Evolutionary conservation across 768 basidiomycete genomes (phyloP), one percentile per base, ranked within the genome.

Genomic region (Fomitopsis serialis): DNA sequence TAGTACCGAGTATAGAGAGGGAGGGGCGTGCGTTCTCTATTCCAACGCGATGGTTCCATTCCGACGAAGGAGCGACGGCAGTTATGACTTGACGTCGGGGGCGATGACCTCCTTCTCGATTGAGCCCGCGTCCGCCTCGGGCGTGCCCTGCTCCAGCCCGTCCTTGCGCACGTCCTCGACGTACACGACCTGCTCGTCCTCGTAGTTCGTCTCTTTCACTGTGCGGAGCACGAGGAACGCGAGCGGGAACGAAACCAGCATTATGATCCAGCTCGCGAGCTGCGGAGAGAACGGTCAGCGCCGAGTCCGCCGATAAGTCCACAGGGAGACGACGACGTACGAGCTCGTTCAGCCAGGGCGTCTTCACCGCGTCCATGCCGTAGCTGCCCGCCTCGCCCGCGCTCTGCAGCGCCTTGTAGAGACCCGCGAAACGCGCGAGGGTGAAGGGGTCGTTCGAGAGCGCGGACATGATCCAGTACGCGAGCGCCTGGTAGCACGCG

Each of bases 391-490:
- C 75, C 17, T 60, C 53, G 21, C 74, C 74, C 17, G 66, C 66
- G 27, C 63, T 65, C 58, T 70, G 66, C 29, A 68, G 42, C 15
- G 71, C 73, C 65, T 75, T 76, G 69, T 74, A 77, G 52, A 72
- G 65, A 1, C 76, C 76, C 2, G 74, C 71, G 58, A 66, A 74
- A 19, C 75, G 68, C 50, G 76, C 75, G 45, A 76, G 70, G 36
- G 57, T 67, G 65, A 73, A 76, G 6, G 73, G 73, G 62, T 75
- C 74, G 65, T 76, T 75, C n/a, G 74, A 65, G 52, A 76, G 62
- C 24, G 73, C 68, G 25, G 67, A 63, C 71, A 74, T 74, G 62
- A 70, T 65, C 71, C 70, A 73, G 58, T 71, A 71, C 35, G 63
- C 68, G 56, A 72, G 63, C 17, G 68, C 69, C 57, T 72, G 71